Conservation (phyloP, 257 asterid species). For the Nicotiana paniculata region DNA sequence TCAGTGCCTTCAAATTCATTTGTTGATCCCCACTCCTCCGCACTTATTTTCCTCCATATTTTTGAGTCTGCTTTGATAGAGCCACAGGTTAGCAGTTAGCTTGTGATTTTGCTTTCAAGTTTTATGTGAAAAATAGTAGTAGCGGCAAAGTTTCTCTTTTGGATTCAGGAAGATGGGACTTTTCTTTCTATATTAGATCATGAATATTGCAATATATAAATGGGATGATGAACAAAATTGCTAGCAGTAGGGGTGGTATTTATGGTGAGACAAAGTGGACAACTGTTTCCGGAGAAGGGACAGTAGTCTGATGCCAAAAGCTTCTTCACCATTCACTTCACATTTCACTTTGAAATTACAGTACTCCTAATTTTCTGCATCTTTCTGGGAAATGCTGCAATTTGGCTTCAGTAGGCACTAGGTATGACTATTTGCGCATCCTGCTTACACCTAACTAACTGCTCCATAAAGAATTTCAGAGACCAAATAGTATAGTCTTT, state of each 20-base stretch:
- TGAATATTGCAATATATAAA: neutral
- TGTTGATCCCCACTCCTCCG: too few relatives aligned
- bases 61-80: too few relatives aligned
- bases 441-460: neutral
- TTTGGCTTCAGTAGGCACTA: neutral
- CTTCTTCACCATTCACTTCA: conserved; percentile 15
- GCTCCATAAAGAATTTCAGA: neutral
- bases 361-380: neutral
- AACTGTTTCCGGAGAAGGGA: conserved; percentile 15
- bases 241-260: neutral
- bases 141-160: neutral
- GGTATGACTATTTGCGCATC: conserved; percentile 11
- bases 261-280: conserved; percentile 13
- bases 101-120: too few relatives aligned
- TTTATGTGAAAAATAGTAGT: too few relatives aligned
- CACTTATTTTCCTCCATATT: too few relatives aligned
- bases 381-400: conserved; percentile 21
- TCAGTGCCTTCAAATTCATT: too few relatives aligned
- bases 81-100: conserved; percentile 4
- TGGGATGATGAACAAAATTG: too few relatives aligned
- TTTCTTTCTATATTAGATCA: neutral
- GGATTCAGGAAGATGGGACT: neutral
- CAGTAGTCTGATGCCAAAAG: conserved; percentile 10
- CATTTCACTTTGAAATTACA: conserved; percentile 3
- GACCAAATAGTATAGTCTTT: too few relatives aligned